Conservation (phyloP, 345 rosid genomes). For the Salix exigua region DNA sequence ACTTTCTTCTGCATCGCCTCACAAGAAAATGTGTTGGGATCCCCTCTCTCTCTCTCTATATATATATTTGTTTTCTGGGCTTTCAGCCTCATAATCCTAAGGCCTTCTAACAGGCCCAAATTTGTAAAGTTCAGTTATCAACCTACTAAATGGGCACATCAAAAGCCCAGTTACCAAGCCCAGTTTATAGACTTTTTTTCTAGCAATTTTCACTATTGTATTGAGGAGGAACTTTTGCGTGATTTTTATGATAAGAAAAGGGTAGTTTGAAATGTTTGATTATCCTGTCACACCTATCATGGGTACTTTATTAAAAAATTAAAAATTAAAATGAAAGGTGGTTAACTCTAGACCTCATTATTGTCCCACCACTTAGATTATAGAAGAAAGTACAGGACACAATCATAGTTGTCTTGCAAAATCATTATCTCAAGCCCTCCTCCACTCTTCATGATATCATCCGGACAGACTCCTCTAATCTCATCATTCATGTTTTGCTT, state of each 20-base stretch:
- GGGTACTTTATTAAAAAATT: background rate
- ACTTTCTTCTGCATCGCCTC: too few species aligned
- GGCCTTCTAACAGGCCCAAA: background rate
- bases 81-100: background rate
- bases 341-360: constrained; percentile 16
- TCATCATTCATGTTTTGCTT: constrained; percentile 19
- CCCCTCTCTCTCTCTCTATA: too few species aligned
- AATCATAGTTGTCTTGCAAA: constrained; percentile 42
- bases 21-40: too few species aligned
- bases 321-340: background rate
- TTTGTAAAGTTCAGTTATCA: background rate
- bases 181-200: background rate
- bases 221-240: background rate
- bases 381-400: constrained; percentile 50
- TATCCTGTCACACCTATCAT: background rate
- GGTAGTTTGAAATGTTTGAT: too few species aligned
- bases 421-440: constrained; percentile 36
- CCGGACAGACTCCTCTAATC: constrained; percentile 6
- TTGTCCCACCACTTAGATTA: constrained; percentile 12
- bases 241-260: too few species aligned
- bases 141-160: background rate
- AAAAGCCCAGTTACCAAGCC: background rate
- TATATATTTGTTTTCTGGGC: background rate
- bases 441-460: constrained; percentile 22
- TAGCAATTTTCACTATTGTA: background rate